Percentiles rank a stretch among this genome's conserved stretches.
These are phyloP conservation scores for Dianthus caryophyllus DNA, from an alignment of 148 eudicot genomes.

Conservation along the genomic window DNA sequence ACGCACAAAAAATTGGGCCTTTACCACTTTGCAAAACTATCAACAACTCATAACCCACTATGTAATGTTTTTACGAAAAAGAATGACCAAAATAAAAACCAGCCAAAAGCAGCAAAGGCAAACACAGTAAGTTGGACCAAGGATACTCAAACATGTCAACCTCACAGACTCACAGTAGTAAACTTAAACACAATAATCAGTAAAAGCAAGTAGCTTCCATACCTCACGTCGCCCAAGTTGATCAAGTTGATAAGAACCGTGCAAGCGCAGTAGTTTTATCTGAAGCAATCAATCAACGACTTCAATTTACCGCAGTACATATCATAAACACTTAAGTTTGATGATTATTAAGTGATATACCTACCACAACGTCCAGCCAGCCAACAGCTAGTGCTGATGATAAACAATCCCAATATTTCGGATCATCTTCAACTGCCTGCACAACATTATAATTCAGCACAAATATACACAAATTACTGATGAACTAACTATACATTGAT, in stretches of 20 bases:
- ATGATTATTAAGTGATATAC: conserved; percentile 15
- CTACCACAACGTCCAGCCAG: conserved; percentile 93
- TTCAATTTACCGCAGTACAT: background rate
- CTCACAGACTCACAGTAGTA: background rate
- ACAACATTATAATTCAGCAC: conserved; percentile 3
- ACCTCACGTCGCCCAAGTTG: conserved; percentile 94
- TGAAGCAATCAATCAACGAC: conserved; percentile 27
- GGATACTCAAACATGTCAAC: background rate
- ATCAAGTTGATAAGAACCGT: conserved; percentile 82
- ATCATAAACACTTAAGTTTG: background rate
- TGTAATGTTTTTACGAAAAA: background rate
- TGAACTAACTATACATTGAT: background rate
- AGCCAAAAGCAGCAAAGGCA: background rate
- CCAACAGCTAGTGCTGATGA: conserved; percentile 88
- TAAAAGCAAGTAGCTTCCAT: conserved; percentile 21
- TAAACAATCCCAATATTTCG: conserved; percentile 72
- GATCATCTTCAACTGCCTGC: conserved; percentile 70
- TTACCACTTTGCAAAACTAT: background rate
- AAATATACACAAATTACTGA: background rate
- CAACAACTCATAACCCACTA: background rate
- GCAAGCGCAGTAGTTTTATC: conserved; percentile 85
- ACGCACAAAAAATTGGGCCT: background rate
- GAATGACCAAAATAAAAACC: background rate
- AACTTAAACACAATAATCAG: background rate
- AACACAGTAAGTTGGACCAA: background rate